Evolutionary conservation across 257 asterid species (phyloP), one percentile per base, ranked within the genome.

Genomic region (Rubia yunnanensis): DNA sequence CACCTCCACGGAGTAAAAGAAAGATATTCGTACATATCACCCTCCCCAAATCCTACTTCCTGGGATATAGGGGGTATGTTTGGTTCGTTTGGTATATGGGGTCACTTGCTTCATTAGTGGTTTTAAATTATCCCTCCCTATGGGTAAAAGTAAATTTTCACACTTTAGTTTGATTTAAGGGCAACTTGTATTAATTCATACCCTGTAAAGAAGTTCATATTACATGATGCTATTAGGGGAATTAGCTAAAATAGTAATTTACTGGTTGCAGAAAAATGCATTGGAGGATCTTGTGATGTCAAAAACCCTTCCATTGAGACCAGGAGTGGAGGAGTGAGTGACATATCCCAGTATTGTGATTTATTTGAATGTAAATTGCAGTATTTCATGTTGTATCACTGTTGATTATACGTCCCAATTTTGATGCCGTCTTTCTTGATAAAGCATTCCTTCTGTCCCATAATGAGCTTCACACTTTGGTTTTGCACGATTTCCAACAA

Each of bases 251-350:
- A 55, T 18, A 26, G 72, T 68, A 63, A 52, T 78, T 76, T 62
- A 69, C 70, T 80, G 64, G 73, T 67, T 82, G 88, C 95, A 92
- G 99, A 87, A 82, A 85, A 81, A 74, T 75, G 97, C 96, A 60
- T 46, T 87, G 84, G 94, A 81, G 72, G 99, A 84, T 77, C 92
- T 89, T 64, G 86, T 89, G 74, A 71, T 65, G 74, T 86, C 99
- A 74, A 72, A 81, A 68, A 66, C 87, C 32, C 80, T 83, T 67
- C 75, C 95, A 8, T 76, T 92, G 80, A 87, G 94, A 76, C 95
- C 94, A 70, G 99, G 95, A 59, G 88, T 83, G 69, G 86, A 80
- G 71, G 86, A 80, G 99, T 92, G 83, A 83, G 97, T 80, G 63
- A 11, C 71, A 52, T n/a, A 68, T 74, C 60, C 61, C 59, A 18